Evolutionary conservation across 495 filamentous ascomycete genomes (phyloP).

Genomic region (Cercophora samala): DNA sequence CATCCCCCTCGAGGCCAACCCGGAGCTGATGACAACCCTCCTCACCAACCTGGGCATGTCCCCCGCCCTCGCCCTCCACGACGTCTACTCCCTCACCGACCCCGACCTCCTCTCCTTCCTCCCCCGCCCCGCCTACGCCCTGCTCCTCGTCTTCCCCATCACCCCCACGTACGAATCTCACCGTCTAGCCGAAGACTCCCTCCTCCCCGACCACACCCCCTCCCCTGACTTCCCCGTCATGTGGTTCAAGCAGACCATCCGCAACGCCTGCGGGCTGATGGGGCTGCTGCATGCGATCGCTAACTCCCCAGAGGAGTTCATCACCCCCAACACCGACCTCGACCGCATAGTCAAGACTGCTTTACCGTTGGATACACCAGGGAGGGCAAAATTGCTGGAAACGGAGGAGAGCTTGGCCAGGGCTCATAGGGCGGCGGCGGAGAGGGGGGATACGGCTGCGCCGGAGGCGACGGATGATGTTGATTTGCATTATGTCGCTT

Average conservation of each 20-base stretch:
- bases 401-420: constrained; percentile 64
- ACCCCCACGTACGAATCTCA: constrained; percentile 64
- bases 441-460: constrained; percentile 66
- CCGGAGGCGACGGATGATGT: constrained; percentile 65
- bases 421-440: constrained; percentile 69
- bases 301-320: constrained; percentile 51
- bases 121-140: constrained; percentile 75
- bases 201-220: constrained; percentile 43
- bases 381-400: constrained; percentile 70
- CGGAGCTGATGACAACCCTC: constrained; percentile 73
- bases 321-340: constrained; percentile 41
- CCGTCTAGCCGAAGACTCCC: constrained; percentile 62
- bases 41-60: constrained; percentile 74
- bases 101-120: constrained; percentile 74
- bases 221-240: constrained; percentile 56
- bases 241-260: constrained; percentile 86
- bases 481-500: constrained; percentile 80
- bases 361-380: constrained; percentile 49
- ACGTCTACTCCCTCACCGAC: constrained; percentile 80
- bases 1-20: constrained; percentile 61
- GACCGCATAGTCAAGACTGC: constrained; percentile 44
- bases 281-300: constrained; percentile 69
- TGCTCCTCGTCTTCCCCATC: constrained; percentile 83
- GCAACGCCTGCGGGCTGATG: constrained; percentile 77
- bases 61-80: constrained; percentile 63